Percentiles rank a stretch among this genome's conserved stretches.
These are phyloP conservation scores for Antitrichia curtipendula DNA, from an alignment of 225 moss, liverwort and hornwort species.

Conservation along the genomic window DNA sequence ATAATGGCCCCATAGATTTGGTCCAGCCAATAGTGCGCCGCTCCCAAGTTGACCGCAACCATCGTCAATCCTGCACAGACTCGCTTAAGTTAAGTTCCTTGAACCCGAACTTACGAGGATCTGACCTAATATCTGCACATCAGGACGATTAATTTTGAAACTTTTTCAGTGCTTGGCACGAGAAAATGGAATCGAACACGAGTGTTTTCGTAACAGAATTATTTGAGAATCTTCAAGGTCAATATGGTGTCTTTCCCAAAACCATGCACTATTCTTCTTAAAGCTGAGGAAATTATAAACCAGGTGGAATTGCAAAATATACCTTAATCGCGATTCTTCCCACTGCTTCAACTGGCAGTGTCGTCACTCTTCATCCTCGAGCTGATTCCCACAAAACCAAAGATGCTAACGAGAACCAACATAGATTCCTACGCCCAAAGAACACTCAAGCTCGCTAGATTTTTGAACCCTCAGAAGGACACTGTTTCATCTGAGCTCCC, in stretches of 20 bases:
- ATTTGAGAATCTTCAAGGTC: neutral
- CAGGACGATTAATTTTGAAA: neutral
- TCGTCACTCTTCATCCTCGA: neutral
- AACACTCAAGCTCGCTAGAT: neutral
- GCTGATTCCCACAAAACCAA: neutral
- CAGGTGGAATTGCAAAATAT: neutral
- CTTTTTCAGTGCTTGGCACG: neutral
- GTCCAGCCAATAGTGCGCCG: conserved; percentile 85
- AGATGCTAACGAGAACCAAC: neutral
- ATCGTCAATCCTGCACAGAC: conserved; percentile 10
- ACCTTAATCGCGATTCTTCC: neutral
- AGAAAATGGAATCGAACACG: neutral
- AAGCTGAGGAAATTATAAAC: neutral
- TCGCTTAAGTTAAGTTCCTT: neutral
- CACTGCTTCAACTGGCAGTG: neutral
- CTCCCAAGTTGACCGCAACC: conserved; percentile 69
- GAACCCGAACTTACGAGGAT: neutral
- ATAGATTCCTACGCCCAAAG: neutral
- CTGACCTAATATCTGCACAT: neutral
- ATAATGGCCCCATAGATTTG: conserved; percentile 87
- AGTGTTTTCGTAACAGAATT: neutral
- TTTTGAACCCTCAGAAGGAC: neutral
- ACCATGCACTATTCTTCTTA: neutral
- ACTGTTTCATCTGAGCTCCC: neutral
- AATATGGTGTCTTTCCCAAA: neutral